Percentiles rank a stretch among this genome's conserved stretches.
These are phyloP conservation scores for Amanita polypyramis DNA, from an alignment of 768 basidiomycete species.

Conservation along the genomic window DNA sequence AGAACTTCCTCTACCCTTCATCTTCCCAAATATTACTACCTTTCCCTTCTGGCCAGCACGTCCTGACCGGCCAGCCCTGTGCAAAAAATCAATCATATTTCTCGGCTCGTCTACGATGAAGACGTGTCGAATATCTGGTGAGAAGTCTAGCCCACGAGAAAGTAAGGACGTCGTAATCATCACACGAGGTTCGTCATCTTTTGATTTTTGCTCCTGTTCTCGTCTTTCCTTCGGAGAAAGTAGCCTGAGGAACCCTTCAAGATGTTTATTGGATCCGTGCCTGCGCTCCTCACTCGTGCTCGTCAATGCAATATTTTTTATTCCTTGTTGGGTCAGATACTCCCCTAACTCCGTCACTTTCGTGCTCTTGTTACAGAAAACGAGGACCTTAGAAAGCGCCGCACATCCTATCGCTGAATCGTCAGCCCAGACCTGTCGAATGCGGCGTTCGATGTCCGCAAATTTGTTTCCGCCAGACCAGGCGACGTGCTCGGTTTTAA, in stretches of 20 bases:
- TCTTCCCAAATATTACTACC: slow-evolving; percentile 71
- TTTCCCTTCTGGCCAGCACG: slow-evolving; percentile 61
- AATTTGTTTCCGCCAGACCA: slow-evolving; percentile 77
- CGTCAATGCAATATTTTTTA: slow-evolving; percentile 58
- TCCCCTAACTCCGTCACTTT: slow-evolving; percentile 54
- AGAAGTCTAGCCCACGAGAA: slow-evolving; percentile 84
- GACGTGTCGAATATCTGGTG: slow-evolving; percentile 65
- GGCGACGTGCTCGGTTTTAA: slow-evolving; percentile 62
- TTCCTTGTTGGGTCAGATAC: slow-evolving; percentile 48
- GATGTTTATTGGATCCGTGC: slow-evolving; percentile 63
- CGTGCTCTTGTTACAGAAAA: slow-evolving; percentile 74
- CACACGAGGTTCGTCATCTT: slow-evolving; percentile 38
- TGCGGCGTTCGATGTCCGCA: slow-evolving; percentile 67
- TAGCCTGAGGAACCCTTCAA: slow-evolving; percentile 60
- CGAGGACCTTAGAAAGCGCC: slow-evolving; percentile 54
- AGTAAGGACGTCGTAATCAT: slow-evolving; percentile 87
- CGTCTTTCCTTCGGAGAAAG: slow-evolving; percentile 9
- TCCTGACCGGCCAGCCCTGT: slow-evolving; percentile 80
- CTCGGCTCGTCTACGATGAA: slow-evolving; percentile 83
- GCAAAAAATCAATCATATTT: slow-evolving; percentile 87
- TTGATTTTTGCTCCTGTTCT: slow-evolving; percentile 3
- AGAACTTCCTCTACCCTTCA: slow-evolving; percentile 50
- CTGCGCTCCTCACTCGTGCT: slow-evolving; percentile 46
- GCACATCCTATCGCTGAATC: slow-evolving; percentile 29
- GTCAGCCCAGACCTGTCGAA: slow-evolving; percentile 66